These are phyloP conservation scores for Pilobolus umbonatus DNA, from an alignment of 192 early-diverging fungal species.

Conservation along the genomic window DNA sequence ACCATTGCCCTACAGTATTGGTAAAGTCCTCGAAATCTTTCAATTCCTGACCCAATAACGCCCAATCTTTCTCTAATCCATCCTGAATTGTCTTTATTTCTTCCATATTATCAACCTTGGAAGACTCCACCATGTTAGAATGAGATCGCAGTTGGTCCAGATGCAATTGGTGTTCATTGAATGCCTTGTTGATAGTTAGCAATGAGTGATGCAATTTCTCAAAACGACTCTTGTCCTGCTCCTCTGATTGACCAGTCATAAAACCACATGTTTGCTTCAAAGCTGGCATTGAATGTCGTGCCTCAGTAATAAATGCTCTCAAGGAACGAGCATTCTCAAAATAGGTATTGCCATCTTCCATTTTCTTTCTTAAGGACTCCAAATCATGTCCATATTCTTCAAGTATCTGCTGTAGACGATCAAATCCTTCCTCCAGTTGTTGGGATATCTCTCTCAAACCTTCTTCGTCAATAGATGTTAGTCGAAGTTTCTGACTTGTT, in stretches of 20 bases:
- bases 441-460: neutral
- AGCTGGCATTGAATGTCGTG: constrained; percentile 11
- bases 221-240: constrained; percentile 20
- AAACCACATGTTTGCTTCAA: constrained; percentile 30
- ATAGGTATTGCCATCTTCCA: constrained; percentile 21
- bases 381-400: constrained; percentile 13
- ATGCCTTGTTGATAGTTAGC: neutral
- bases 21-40: constrained; percentile 11
- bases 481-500: constrained; percentile 8
- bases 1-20: constrained; percentile 24
- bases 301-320: neutral
- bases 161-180: neutral
- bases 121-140: constrained; percentile 7
- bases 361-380: constrained; percentile 6
- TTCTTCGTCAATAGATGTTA: constrained; percentile 5
- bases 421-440: constrained; percentile 16
- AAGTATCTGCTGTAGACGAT: constrained; percentile 14
- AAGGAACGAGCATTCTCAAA: constrained; percentile 3
- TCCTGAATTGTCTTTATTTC: constrained; percentile 5
- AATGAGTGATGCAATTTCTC: constrained; percentile 11
- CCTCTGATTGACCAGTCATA: constrained; percentile 26
- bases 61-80: constrained; percentile 18
- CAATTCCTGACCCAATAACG: constrained; percentile 6
- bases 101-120: constrained; percentile 14
- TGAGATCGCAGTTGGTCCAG: constrained; percentile 12